Percentiles rank a stretch among this genome's conserved stretches.
Evolutionary conservation across 768 basidiomycete species (phyloP).

Genomic region (Omphalotus guepiniiformis): DNA sequence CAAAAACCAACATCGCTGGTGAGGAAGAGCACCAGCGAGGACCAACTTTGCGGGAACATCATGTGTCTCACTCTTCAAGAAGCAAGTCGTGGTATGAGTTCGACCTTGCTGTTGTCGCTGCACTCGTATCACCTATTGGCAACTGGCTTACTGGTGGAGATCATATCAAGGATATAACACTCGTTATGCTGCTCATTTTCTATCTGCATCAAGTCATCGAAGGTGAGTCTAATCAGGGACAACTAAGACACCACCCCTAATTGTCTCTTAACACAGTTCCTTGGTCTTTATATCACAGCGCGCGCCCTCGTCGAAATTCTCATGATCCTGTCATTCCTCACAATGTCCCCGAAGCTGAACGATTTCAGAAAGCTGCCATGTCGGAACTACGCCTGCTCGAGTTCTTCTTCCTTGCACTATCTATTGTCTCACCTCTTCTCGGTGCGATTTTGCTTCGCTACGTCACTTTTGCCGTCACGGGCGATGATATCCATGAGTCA

Average conservation of each 20-base stretch:
- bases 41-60: not conserved
- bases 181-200: constrained; percentile 65
- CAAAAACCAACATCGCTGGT: too few species aligned
- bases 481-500: constrained; percentile 48
- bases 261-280: constrained; percentile 50
- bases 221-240: too few species aligned
- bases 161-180: constrained; percentile 66
- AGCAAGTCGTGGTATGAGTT: constrained; percentile 63
- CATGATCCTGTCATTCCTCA: constrained; percentile 28
- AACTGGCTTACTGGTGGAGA: constrained; percentile 82
- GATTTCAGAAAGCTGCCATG: constrained; percentile 39
- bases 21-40: not conserved
- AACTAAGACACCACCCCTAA: too few species aligned
- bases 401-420: constrained; percentile 56
- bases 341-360: constrained; percentile 26
- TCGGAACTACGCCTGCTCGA: constrained; percentile 62
- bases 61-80: constrained; percentile 13
- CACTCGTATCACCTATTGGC: constrained; percentile 69
- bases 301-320: constrained; percentile 50
- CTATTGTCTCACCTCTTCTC: constrained; percentile 61
- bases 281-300: constrained; percentile 58
- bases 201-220: constrained; percentile 83
- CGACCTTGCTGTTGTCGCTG: constrained; percentile 66
- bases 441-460: constrained; percentile 66
- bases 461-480: constrained; percentile 48